Base-by-base conservation (phyloP, 768 basidiomycete species). In the Pisolithus marmoratus region DNA sequence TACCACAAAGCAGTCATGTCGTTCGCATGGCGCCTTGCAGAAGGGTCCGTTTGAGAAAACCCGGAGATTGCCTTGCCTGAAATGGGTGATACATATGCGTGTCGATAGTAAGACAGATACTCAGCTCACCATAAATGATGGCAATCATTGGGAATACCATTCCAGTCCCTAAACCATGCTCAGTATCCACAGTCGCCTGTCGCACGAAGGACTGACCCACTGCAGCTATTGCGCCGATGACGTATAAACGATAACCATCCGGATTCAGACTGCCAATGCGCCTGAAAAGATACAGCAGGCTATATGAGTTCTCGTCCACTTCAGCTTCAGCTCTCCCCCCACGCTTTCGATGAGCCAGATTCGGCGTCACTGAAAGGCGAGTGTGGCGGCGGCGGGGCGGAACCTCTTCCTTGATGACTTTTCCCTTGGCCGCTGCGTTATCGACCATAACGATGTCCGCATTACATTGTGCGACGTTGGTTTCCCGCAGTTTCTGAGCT, bases 401-500 rank as follows among this genome's bases (percentile, higher is more conserved):
- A 40, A 84, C 65, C 56, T 88, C 85, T 56, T 84, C 78, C 34
- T 74, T 73, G 3, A 72, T 70, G 27, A 67, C 68, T 68, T 83
- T 81, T 64, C 85, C 82, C 56, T 79, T 74, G 46, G 84, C 78
- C 38, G 46, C 57, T 12, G 48, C 52, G 12, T 40, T 58, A 4
- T 54, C 58, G 3, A 47, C 59, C 8, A 54, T 60, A 44, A 53
- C 59, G 15, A 56, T 53, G 4, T 34, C 12, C 15, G 34, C 15
- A 5, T 20, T 54, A 8, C 67, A 70, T 3, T 70, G 69, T 42
- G 58, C 65, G 45, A 70, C 68, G 23, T 60, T 56, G 22, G 58
- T 38, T 60, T 90, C 87, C n/a, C 87, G 83, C 5, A 94, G 77
- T 59, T 76, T 83, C 74, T 93, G 90, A 2, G 90, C 83, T 37